phyloP scores from a whole-genome alignment of 2,329 filamentous ascomycete species.

The Dactylonectria macrodidyma region DNA sequence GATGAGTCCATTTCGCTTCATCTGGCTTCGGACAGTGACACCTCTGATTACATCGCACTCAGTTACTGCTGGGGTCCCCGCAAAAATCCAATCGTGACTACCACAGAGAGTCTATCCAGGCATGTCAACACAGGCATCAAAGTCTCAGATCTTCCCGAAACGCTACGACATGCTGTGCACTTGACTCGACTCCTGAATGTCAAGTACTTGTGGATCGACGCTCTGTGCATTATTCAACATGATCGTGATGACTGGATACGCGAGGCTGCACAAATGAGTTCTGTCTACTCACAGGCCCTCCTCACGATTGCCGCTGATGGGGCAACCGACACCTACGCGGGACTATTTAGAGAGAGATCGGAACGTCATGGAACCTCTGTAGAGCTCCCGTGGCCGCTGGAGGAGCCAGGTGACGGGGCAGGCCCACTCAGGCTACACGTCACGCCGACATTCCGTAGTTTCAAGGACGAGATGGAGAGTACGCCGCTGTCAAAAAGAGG shows the following conservation, averaged over 20 bases:
- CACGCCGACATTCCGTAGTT: conserved; percentile 2
- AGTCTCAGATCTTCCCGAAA: conserved; percentile 9
- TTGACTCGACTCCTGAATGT: background rate
- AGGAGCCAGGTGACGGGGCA: conserved; percentile 8
- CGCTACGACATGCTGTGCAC: background rate
- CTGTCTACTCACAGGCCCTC: conserved; percentile 1
- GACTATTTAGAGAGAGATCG: conserved; percentile 9
- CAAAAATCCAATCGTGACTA: conserved; percentile 11
- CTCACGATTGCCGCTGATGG: conserved; percentile 6
- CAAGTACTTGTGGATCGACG: conserved; percentile 17
- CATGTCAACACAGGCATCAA: conserved; percentile 11
- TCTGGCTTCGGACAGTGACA: conserved; percentile 4
- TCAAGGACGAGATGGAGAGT: conserved; percentile 14
- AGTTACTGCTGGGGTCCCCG: conserved; percentile 14
- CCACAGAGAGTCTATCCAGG: background rate
- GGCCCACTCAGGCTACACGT: background rate
- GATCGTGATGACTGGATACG: background rate
- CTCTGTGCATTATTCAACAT: conserved; percentile 13
- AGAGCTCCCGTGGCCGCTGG: conserved; percentile 9
- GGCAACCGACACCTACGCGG: background rate
- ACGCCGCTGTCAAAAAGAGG: too few species aligned
- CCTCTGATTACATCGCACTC: conserved; percentile 6
- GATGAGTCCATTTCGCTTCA: conserved; percentile 3
- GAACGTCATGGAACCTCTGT: conserved; percentile 14
- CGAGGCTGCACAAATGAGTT: conserved; percentile 2